Conservation (phyloP, 176 grass and related monocot genomes). For the Lolium perenne region DNA sequence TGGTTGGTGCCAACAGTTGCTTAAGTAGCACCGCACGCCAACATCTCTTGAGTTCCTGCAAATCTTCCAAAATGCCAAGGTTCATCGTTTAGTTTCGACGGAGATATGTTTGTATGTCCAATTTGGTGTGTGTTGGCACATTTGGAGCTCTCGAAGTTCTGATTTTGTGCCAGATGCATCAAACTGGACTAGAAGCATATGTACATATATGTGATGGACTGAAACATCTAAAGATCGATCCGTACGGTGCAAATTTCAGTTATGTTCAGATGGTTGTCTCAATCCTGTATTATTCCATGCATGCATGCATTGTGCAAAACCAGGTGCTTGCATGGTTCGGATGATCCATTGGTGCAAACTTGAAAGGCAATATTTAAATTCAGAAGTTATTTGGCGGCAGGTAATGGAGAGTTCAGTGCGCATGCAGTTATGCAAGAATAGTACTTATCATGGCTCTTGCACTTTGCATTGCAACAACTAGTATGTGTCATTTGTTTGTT, state of each 20-base stretch:
- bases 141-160: slow-evolving; percentile 6
- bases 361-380: background rate
- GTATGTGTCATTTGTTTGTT: background rate
- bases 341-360: slow-evolving; percentile 5
- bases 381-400: background rate
- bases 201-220: background rate
- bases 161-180: slow-evolving; percentile 48
- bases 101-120: slow-evolving; percentile 44
- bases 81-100: background rate
- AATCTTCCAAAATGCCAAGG: slow-evolving; percentile 24
- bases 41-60: slow-evolving; percentile 39
- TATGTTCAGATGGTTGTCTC: background rate
- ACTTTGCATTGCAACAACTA: background rate
- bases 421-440: slow-evolving; percentile 23
- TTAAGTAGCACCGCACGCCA: slow-evolving; percentile 55
- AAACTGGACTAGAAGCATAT: slow-evolving; percentile 48
- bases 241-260: background rate
- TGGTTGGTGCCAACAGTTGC: slow-evolving; percentile 56
- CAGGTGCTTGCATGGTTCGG: background rate
- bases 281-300: background rate
- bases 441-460: background rate
- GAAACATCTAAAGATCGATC: background rate
- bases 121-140: slow-evolving; percentile 53
- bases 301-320: background rate
- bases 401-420: background rate